phyloP scores from a whole-genome alignment of 768 basidiomycete species.

The Mycena epipterygia region DNA sequence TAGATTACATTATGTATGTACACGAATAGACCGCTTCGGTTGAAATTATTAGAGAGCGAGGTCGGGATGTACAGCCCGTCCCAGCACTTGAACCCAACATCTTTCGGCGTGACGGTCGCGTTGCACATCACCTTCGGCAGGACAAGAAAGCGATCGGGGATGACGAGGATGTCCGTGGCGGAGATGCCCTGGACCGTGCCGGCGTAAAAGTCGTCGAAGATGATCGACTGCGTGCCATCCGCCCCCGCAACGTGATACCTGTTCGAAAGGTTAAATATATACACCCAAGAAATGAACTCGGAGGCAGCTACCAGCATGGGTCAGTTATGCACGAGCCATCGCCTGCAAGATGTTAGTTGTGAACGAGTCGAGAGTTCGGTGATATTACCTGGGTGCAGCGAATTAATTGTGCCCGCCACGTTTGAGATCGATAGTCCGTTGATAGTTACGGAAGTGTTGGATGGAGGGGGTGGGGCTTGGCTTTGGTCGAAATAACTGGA shows the following conservation, averaged over 20 bases:
- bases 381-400: constrained; percentile 14
- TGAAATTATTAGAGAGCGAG: background rate
- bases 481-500: constrained; percentile 33
- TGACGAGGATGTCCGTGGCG: constrained; percentile 12
- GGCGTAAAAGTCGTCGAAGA: constrained; percentile 31
- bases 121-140: constrained; percentile 32
- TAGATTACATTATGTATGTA: too few relatives aligned
- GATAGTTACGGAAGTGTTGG: constrained; percentile 26
- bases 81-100: constrained; percentile 35
- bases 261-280: background rate
- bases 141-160: constrained; percentile 12
- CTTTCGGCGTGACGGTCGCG: constrained; percentile 15
- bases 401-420: constrained; percentile 30
- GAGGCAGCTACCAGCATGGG: constrained; percentile 23
- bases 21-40: too few relatives aligned
- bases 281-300: too few relatives aligned
- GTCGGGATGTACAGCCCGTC: constrained; percentile 33
- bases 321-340: constrained; percentile 35
- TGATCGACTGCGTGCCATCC: constrained; percentile 33
- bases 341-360: background rate
- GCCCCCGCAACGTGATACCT: constrained; percentile 28
- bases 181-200: constrained; percentile 23
- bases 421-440: constrained; percentile 24
- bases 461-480: constrained; percentile 33
- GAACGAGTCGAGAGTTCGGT: too few relatives aligned